Percentiles rank a stretch among this genome's conserved stretches.
These are phyloP conservation scores for Fragilaria crotonensis DNA, from an alignment of 108 stramenopile genomes.

Conservation along the genomic window DNA sequence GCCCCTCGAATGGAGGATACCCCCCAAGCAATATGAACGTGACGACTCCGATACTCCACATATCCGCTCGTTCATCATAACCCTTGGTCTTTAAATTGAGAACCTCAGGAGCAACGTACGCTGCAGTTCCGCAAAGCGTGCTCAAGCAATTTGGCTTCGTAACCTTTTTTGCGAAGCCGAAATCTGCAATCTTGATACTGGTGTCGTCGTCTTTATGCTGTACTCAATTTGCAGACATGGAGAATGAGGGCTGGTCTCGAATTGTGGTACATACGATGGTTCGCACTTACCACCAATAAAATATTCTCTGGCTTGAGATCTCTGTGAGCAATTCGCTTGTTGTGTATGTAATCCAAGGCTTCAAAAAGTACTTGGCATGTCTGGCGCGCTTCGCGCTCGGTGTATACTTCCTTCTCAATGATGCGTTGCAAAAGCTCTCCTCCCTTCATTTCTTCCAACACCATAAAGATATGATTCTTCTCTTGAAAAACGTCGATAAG, in stretches of 20 bases:
- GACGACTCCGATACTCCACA: conserved; percentile 96
- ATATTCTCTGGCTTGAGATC: conserved; percentile 93
- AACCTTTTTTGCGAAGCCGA: conserved; percentile 93
- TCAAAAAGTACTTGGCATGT: conserved; percentile 74
- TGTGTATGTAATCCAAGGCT: conserved; percentile 85
- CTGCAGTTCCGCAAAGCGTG: conserved; percentile 70
- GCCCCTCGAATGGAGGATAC: conserved; percentile 87
- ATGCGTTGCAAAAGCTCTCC: conserved; percentile 93
- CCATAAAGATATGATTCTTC: conserved; percentile 42
- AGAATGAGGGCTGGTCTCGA: no score
- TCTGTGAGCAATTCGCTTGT: conserved; percentile 73
- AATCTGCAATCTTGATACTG: conserved; percentile 91
- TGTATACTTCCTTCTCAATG: conserved; percentile 88
- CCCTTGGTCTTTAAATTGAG: conserved; percentile 30
- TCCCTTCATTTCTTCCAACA: conserved; percentile 71
- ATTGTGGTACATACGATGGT: no score
- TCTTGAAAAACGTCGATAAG: conserved; percentile 73
- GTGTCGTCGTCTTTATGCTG: conserved; percentile 62
- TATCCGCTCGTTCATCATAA: conserved; percentile 69
- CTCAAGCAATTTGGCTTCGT: conserved; percentile 50
- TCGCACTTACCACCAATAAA: conserved; percentile 55
- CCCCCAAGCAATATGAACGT: conserved; percentile 89
- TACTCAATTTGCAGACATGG: conserved; percentile 26
- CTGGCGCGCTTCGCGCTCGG: conserved; percentile 91
- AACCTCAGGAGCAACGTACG: conserved; percentile 66